These are phyloP conservation scores for Tylopilus felleus DNA, from an alignment of 768 basidiomycete genomes.

Conservation along the genomic window DNA sequence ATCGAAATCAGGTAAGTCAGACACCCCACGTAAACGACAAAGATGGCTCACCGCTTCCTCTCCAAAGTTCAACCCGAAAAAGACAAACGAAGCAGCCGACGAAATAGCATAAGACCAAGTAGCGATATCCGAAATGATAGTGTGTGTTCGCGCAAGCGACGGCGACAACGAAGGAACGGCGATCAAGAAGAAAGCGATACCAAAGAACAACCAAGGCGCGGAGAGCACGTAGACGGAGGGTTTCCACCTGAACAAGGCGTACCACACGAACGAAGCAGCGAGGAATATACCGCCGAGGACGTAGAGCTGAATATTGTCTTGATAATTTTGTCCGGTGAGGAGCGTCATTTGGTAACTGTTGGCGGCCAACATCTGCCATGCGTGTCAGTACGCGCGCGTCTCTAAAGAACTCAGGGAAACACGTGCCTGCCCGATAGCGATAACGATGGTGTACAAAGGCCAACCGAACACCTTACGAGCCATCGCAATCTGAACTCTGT, in stretches of 20 bases:
- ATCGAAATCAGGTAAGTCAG: slow-evolving; percentile 8
- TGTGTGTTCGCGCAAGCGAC: slow-evolving; percentile 57
- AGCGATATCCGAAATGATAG: slow-evolving; percentile 68
- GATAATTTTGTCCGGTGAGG: slow-evolving; percentile 81
- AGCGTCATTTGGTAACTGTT: slow-evolving; percentile 95
- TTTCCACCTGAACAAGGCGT: slow-evolving; percentile 80
- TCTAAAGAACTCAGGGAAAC: neutral
- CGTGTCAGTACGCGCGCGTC: neutral
- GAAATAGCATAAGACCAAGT: slow-evolving; percentile 91
- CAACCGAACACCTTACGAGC: slow-evolving; percentile 77
- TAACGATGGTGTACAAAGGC: slow-evolving; percentile 90
- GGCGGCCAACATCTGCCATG: slow-evolving; percentile 70
- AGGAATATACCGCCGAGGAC: slow-evolving; percentile 89
- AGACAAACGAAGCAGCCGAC: slow-evolving; percentile 89
- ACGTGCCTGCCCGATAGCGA: slow-evolving; percentile 75
- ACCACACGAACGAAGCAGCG: slow-evolving; percentile 84
- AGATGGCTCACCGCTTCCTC: slow-evolving; percentile 75
- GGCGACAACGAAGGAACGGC: slow-evolving; percentile 75
- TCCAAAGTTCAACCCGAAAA: slow-evolving; percentile 95
- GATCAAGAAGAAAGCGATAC: slow-evolving; percentile 86
- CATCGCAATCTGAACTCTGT: slow-evolving; percentile 79
- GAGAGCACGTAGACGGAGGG: slow-evolving; percentile 88
- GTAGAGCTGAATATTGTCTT: slow-evolving; percentile 78
- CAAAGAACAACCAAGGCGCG: slow-evolving; percentile 89
- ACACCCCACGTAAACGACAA: neutral